These are phyloP conservation scores for Lotmaria passim DNA, from an alignment of 208 protist species.

Conservation along the genomic window DNA sequence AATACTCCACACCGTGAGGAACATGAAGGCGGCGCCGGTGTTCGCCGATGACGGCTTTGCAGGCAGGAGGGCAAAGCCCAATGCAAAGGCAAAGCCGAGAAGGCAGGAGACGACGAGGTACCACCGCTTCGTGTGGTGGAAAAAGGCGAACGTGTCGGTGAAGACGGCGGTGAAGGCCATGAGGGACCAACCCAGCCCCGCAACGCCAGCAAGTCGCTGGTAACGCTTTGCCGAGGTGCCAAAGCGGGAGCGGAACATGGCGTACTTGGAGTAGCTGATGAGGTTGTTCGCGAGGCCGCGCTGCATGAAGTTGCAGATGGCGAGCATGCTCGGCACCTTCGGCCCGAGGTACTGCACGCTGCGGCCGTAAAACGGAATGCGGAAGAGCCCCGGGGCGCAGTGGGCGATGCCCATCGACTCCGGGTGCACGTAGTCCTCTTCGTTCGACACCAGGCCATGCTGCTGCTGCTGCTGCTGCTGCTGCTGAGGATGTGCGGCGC, in stretches of 20 bases:
- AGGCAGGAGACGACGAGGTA: constrained; percentile 51
- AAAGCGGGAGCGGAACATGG: constrained; percentile 36
- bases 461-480: not conserved
- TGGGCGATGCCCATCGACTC: constrained; percentile 14
- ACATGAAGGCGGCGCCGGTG: constrained; percentile 47
- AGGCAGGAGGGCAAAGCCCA: constrained; percentile 49
- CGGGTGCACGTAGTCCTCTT: constrained; percentile 26
- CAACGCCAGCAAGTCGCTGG: constrained; percentile 43
- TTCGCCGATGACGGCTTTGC: constrained; percentile 32
- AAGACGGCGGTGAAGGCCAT: constrained; percentile 56
- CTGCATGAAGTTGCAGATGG: constrained; percentile 34
- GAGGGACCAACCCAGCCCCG: constrained; percentile 43
- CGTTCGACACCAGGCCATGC: not conserved
- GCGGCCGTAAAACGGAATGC: constrained; percentile 31
- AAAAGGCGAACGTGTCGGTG: constrained; percentile 44
- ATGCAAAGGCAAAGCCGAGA: constrained; percentile 31
- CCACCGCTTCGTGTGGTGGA: constrained; percentile 65
- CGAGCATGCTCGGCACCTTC: constrained; percentile 29
- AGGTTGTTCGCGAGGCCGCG: constrained; percentile 30
- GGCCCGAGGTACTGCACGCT: constrained; percentile 32
- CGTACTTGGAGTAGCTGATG: constrained; percentile 19
- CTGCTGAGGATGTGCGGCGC: not conserved
- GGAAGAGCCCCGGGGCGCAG: constrained; percentile 12
- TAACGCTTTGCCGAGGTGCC: constrained; percentile 32
- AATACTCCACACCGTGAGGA: constrained; percentile 47